Evolutionary conservation across 2,329 filamentous ascomycete species (phyloP).

Genomic region (Reticulascus tulasneorum): DNA sequence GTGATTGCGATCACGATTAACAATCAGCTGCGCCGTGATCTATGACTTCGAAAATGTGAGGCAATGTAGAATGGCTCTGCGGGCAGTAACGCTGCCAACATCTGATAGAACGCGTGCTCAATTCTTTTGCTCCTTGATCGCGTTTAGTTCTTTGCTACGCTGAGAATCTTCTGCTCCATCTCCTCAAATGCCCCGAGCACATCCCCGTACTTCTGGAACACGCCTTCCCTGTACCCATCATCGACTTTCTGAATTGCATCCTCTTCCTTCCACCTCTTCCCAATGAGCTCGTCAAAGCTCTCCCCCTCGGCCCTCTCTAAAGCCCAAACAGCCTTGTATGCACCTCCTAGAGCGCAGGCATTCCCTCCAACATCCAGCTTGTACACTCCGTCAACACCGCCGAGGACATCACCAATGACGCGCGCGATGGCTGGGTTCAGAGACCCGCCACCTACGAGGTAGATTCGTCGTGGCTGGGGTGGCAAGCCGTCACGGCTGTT

Average conservation of each 20-base stretch:
- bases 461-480: constrained; percentile 81
- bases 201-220: constrained; percentile 74
- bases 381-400: constrained; percentile 85
- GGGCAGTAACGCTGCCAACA: too few species aligned
- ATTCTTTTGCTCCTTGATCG: neutral
- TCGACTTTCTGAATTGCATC: constrained; percentile 79
- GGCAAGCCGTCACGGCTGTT: constrained; percentile 57
- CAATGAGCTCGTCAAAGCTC: constrained; percentile 86
- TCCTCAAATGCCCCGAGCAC: constrained; percentile 72
- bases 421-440: constrained; percentile 85
- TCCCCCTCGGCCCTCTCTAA: constrained; percentile 64
- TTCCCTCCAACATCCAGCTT: constrained; percentile 92
- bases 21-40: too few species aligned
- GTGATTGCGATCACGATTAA: too few species aligned
- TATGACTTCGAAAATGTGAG: too few species aligned
- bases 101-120: too few species aligned
- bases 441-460: constrained; percentile 90
- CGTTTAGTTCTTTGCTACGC: constrained; percentile 27
- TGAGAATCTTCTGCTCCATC: constrained; percentile 67
- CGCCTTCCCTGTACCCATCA: constrained; percentile 69
- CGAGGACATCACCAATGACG: constrained; percentile 82
- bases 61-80: too few species aligned
- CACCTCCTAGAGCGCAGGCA: constrained; percentile 88
- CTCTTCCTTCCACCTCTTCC: constrained; percentile 78
- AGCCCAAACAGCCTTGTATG: constrained; percentile 95